phyloP scores from a whole-genome alignment of 1,284 basidiomycete species.

The Meripilus lineatus region DNA sequence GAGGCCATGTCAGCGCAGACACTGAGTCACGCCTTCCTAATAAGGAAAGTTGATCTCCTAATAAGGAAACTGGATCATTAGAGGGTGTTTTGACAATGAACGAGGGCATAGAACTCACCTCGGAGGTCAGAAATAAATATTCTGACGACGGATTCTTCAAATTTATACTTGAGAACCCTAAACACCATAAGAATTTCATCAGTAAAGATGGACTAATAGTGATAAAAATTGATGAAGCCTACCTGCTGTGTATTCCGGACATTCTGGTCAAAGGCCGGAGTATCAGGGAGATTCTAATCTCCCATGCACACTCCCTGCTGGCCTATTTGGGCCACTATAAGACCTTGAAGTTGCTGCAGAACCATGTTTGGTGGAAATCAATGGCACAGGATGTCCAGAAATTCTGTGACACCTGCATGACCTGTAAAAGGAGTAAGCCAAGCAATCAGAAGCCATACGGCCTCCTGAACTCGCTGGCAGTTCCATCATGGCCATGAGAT shows the following conservation, averaged over 20 bases:
- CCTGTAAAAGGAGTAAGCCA: constrained; percentile 23
- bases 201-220: background rate
- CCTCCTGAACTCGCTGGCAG: constrained; percentile 19
- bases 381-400: constrained; percentile 19
- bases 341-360: constrained; percentile 1
- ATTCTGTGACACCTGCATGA: constrained; percentile 23
- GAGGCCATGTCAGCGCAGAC: no score
- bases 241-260: constrained; percentile 31
- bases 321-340: constrained; percentile 13
- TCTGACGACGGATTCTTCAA: constrained; percentile 13
- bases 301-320: constrained; percentile 28
- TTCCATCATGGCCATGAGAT: constrained; percentile 24
- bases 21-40: no score
- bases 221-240: background rate
- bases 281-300: constrained; percentile 27
- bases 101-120: constrained; percentile 6
- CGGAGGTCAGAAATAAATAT: constrained; percentile 7
- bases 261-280: constrained; percentile 16
- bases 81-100: background rate
- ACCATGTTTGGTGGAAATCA: constrained; percentile 22
- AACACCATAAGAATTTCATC: constrained; percentile 7
- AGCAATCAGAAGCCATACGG: constrained; percentile 22
- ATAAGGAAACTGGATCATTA: constrained; percentile 2
- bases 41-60: no score
- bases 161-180: constrained; percentile 10